A percentile compares a stretch with the other conserved stretches of the same genome.
Conservation (phyloP, 495 filamentous ascomycete species). For the Parathielavia appendiculata region DNA sequence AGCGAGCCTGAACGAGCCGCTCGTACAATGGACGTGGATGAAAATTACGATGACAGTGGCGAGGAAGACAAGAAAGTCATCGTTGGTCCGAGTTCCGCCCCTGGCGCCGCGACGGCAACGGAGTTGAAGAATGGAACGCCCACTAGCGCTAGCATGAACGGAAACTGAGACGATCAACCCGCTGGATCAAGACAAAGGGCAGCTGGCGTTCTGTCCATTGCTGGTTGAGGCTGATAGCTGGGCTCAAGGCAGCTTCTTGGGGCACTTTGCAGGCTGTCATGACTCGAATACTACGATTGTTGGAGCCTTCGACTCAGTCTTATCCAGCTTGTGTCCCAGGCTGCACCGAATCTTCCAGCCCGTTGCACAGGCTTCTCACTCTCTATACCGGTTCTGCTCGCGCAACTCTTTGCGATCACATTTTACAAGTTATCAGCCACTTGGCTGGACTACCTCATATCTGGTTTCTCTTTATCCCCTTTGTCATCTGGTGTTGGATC, state of each 20-base stretch:
- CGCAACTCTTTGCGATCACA: slow-evolving; percentile 8
- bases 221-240: not conserved
- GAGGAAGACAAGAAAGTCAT: slow-evolving; percentile 71
- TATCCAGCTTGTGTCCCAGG: not conserved
- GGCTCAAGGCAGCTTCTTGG: not conserved
- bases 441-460: not conserved
- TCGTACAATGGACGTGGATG: slow-evolving; percentile 94
- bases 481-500: not conserved
- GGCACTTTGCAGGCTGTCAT: not conserved
- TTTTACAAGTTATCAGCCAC: not conserved
- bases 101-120: slow-evolving; percentile 28
- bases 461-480: not conserved
- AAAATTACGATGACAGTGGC: slow-evolving; percentile 88
- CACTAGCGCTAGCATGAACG: slow-evolving; percentile 41
- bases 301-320: no score
- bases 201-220: not conserved
- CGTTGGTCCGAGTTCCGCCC: slow-evolving; percentile 30
- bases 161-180: slow-evolving; percentile 21
- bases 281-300: not conserved
- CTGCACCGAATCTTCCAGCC: not conserved
- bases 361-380: not conserved
- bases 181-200: not conserved
- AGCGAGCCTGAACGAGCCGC: slow-evolving; percentile 74
- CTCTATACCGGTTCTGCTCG: slow-evolving; percentile 15
- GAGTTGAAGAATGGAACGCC: slow-evolving; percentile 46